A percentile compares a stretch with the other conserved stretches of the same genome.
Evolutionary conservation across 2,329 filamentous ascomycete species (phyloP).

Genomic region (Colletotrichum sp.): DNA sequence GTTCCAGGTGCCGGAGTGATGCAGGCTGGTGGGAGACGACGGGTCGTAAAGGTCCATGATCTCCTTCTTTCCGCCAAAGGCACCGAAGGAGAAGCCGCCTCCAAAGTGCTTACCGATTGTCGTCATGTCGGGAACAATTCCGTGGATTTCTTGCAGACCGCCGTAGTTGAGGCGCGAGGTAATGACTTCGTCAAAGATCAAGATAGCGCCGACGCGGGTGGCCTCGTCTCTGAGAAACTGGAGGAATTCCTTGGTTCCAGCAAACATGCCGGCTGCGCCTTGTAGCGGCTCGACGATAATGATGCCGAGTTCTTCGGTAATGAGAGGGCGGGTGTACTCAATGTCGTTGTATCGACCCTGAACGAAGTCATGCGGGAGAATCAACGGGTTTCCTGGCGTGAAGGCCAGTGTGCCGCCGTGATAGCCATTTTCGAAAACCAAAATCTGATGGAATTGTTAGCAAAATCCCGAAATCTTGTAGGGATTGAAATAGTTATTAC

Average conservation of each 20-base stretch:
- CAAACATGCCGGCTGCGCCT: slow-evolving; percentile 64
- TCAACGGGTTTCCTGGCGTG: slow-evolving; percentile 37
- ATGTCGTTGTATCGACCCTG: slow-evolving; percentile 68
- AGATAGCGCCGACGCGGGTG: slow-evolving; percentile 49
- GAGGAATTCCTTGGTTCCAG: slow-evolving; percentile 52
- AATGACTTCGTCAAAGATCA: slow-evolving; percentile 77
- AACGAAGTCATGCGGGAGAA: slow-evolving; percentile 61
- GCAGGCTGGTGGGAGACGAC: slow-evolving; percentile 27
- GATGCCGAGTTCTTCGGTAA: slow-evolving; percentile 57
- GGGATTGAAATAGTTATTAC: slow-evolving; percentile 26
- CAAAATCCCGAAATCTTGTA: accelerated
- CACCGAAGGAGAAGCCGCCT: slow-evolving; percentile 70
- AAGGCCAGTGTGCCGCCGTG: slow-evolving; percentile 53
- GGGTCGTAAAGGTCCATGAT: slow-evolving; percentile 67
- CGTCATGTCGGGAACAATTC: slow-evolving; percentile 63
- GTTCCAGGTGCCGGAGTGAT: slow-evolving; percentile 23
- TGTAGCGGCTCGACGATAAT: slow-evolving; percentile 73
- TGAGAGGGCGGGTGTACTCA: slow-evolving; percentile 47
- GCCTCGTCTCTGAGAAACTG: slow-evolving; percentile 16
- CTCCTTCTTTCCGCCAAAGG: slow-evolving; percentile 64
- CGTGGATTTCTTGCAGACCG: slow-evolving; percentile 50
- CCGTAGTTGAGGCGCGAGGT: slow-evolving; percentile 62
- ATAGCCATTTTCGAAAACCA: slow-evolving; percentile 57
- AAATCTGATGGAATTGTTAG: not conserved
- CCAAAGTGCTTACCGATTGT: slow-evolving; percentile 72